Percentiles rank a stretch among this genome's conserved stretches.
Conservation (phyloP, 352 stramenopile species). For the Phytophthora fragariaefolia region DNA sequence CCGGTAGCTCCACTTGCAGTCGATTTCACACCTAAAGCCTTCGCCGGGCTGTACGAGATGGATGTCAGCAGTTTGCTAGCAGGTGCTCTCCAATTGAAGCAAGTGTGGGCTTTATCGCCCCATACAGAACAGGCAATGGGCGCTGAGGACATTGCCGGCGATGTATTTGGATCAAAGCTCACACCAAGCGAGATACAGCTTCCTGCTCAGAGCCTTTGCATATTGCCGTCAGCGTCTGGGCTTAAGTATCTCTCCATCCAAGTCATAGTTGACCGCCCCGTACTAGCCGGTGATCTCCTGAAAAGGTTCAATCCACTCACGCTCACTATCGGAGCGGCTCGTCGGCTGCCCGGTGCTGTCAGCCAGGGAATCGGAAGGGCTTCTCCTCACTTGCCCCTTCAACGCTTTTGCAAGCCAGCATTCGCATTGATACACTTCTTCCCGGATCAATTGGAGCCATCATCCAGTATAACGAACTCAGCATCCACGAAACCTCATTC, state of each 20-base stretch:
- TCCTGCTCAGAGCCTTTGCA: slow-evolving; percentile 36
- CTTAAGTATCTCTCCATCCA: slow-evolving; percentile 60
- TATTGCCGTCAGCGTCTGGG: slow-evolving; percentile 32
- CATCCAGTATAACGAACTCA: not conserved
- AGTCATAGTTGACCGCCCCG: slow-evolving; percentile 53
- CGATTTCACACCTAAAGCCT: slow-evolving; percentile 34
- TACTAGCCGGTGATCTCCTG: slow-evolving; percentile 48
- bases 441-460: slow-evolving; percentile 33
- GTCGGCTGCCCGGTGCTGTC: slow-evolving; percentile 57
- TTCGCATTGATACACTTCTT: slow-evolving; percentile 70
- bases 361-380: slow-evolving; percentile 20
- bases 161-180: slow-evolving; percentile 2
- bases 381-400: slow-evolving; percentile 50
- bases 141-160: not conserved
- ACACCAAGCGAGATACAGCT: slow-evolving; percentile 16
- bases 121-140: not conserved
- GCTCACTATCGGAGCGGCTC: slow-evolving; percentile 52
- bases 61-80: slow-evolving; percentile 64
- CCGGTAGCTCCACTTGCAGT: slow-evolving; percentile 12
- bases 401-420: slow-evolving; percentile 55
- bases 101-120: slow-evolving; percentile 42
- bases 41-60: slow-evolving; percentile 64
- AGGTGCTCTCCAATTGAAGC: slow-evolving; percentile 46
- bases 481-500: slow-evolving; percentile 12
- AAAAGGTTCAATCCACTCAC: slow-evolving; percentile 74